Conservation (phyloP, 345 rosid genomes). For the Lenwebbia sp. region DNA sequence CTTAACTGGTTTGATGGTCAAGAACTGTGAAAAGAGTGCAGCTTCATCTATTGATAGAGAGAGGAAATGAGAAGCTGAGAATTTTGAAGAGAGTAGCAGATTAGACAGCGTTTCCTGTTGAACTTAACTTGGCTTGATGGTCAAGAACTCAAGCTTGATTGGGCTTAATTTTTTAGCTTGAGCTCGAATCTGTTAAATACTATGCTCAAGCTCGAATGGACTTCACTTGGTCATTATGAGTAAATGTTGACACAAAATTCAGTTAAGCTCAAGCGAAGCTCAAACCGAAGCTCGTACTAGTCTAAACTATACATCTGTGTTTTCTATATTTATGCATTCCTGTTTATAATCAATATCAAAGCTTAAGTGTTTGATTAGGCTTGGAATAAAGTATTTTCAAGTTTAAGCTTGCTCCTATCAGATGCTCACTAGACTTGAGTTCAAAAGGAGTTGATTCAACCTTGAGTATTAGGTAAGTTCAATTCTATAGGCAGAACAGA, state of each 20-base stretch:
- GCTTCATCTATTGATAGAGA: not conserved
- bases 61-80: not conserved
- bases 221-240: not conserved
- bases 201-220: not conserved
- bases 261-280: not conserved
- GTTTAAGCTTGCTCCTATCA: not conserved
- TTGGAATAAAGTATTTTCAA: not conserved
- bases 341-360: not conserved
- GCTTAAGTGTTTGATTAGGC: not conserved
- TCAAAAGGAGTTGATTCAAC: not conserved
- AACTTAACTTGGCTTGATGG: not conserved
- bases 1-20: not conserved
- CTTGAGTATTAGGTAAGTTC: not conserved
- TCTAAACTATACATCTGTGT: not conserved
- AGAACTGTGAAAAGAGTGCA: not conserved
- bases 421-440: not conserved
- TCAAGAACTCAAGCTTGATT: not conserved
- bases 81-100: not conserved
- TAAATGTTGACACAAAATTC: not conserved
- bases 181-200: not conserved
- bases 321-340: not conserved
- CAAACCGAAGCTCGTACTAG: not conserved
- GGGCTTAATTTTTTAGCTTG: not conserved
- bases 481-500: not conserved
- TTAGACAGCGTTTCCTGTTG: not conserved